Evolutionary conservation across 2,329 filamentous ascomycete genomes (phyloP).

Genomic region (Chlorencoelia australis): DNA sequence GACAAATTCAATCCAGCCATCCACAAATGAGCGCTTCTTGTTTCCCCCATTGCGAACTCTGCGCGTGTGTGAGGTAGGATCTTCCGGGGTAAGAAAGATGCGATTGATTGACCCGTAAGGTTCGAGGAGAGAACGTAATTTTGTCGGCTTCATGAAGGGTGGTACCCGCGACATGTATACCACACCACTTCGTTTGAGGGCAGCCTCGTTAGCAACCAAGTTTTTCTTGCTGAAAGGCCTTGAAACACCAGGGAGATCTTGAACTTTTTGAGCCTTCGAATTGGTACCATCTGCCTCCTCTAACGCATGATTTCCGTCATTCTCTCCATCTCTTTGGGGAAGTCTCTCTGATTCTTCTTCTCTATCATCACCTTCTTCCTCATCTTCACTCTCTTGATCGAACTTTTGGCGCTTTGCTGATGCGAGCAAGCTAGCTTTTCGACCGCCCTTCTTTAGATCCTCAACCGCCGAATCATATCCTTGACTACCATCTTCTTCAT

Average conservation of each 20-base stretch:
- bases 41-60: constrained; percentile 68
- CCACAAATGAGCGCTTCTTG: constrained; percentile 71
- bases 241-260: constrained; percentile 38
- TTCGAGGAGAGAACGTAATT: constrained; percentile 63
- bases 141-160: constrained; percentile 78
- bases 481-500: constrained; percentile 37
- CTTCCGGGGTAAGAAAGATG: constrained; percentile 71
- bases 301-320: constrained; percentile 23
- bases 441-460: constrained; percentile 55
- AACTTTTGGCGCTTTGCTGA: constrained; percentile 55
- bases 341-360: constrained; percentile 21
- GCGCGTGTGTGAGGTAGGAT: constrained; percentile 52
- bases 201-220: constrained; percentile 52
- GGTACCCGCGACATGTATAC: constrained; percentile 77
- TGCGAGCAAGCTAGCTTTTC: no score
- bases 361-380: constrained; percentile 32
- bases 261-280: constrained; percentile 18
- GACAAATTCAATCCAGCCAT: constrained; percentile 80
- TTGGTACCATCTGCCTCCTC: constrained; percentile 9
- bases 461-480: constrained; percentile 57
- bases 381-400: constrained; percentile 44
- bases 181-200: constrained; percentile 65
- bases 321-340: constrained; percentile 25
- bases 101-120: constrained; percentile 68
- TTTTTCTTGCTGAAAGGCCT: constrained; percentile 56